Percentiles rank a stretch among this genome's conserved stretches.
These are phyloP conservation scores for Cryptococcus amylolentus DNA, from an alignment of 1,284 basidiomycete species.

Conservation along the genomic window DNA sequence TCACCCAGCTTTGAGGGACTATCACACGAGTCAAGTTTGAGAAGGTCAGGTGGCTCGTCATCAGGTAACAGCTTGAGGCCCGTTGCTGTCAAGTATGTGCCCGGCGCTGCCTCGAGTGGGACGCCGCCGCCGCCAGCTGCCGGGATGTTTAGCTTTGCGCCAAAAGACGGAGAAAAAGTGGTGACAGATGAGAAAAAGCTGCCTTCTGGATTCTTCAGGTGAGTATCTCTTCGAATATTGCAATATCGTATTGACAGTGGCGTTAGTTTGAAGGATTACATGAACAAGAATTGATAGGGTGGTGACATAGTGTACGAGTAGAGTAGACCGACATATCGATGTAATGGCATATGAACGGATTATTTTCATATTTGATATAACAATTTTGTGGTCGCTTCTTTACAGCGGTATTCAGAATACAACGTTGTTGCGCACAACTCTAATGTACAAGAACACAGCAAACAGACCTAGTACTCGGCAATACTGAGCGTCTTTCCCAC, in stretches of 20 bases:
- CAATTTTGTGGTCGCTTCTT: no score
- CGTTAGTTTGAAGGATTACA: slow-evolving; percentile 25
- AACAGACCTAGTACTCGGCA: slow-evolving; percentile 25
- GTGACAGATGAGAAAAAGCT: background rate
- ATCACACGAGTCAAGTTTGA: background rate
- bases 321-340: background rate
- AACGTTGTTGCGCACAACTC: background rate
- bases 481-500: slow-evolving; percentile 34
- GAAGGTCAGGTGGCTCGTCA: background rate
- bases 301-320: background rate
- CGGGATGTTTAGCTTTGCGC: slow-evolving; percentile 10
- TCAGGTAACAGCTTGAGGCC: background rate
- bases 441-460: background rate
- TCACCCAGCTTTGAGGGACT: background rate
- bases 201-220: slow-evolving; percentile 32
- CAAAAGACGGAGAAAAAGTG: slow-evolving; percentile 7
- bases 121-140: background rate
- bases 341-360: background rate
- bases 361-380: background rate
- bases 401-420: background rate
- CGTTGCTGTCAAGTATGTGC: no score
- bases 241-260: background rate
- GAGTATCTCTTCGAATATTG: slow-evolving; percentile 3
- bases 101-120: no score
- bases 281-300: slow-evolving; percentile 6